Conservation (phyloP, 495 filamentous ascomycete species). For the Sabuloglossum arenarium region DNA sequence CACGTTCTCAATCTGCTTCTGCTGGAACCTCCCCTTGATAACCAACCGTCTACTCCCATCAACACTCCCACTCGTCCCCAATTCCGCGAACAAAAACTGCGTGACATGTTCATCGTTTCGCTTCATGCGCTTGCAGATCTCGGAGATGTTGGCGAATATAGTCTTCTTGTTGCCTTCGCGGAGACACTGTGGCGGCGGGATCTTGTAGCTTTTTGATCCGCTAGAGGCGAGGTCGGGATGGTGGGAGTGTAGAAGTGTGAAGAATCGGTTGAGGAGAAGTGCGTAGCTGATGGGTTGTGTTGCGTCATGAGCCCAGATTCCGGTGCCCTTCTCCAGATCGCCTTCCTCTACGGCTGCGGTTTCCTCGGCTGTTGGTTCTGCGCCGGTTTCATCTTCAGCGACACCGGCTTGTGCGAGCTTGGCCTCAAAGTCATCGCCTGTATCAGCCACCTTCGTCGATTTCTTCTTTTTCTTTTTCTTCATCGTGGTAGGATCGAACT, state of each 20-base stretch:
- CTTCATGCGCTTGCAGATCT: slow-evolving; percentile 92
- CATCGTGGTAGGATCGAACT: slow-evolving; percentile 53
- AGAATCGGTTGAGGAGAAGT: slow-evolving; percentile 72
- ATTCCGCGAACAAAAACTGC: slow-evolving; percentile 88
- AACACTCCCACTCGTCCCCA: slow-evolving; percentile 87
- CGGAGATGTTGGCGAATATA: slow-evolving; percentile 92
- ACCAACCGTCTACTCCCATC: slow-evolving; percentile 85
- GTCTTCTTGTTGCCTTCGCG: slow-evolving; percentile 99
- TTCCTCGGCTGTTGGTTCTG: slow-evolving; percentile 25
- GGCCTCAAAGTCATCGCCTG: slow-evolving; percentile 55
- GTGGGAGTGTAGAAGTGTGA: slow-evolving; percentile 72
- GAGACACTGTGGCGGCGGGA: slow-evolving; percentile 94
- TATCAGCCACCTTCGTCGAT: slow-evolving; percentile 40
- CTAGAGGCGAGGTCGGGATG: slow-evolving; percentile 82
- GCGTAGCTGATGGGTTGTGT: slow-evolving; percentile 61
- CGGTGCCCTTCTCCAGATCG: slow-evolving; percentile 76
- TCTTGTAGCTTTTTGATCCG: slow-evolving; percentile 90
- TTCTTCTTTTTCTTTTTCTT: slow-evolving; percentile 98
- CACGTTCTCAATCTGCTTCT: slow-evolving; percentile 95
- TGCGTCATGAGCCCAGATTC: slow-evolving; percentile 76
- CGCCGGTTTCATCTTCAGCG: slow-evolving; percentile 29
- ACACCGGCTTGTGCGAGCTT: slow-evolving; percentile 57
- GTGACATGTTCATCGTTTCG: slow-evolving; percentile 92
- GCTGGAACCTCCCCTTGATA: slow-evolving; percentile 97
- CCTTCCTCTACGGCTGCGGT: slow-evolving; percentile 35